Evolutionary conservation across 306 rosid species (phyloP).

Genomic region (Pueraria montana): DNA sequence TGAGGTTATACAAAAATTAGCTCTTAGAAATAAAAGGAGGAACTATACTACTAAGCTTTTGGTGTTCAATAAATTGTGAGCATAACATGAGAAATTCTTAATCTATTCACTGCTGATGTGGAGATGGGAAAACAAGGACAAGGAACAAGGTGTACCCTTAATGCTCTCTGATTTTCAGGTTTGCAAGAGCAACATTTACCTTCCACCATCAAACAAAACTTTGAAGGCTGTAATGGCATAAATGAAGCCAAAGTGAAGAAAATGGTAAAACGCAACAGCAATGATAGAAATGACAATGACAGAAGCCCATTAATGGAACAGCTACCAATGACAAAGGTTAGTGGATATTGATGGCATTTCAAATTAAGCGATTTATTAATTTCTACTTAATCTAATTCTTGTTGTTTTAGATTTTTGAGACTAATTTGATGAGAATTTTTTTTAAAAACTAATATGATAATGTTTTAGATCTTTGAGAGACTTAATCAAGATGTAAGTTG

Average conservation of each 20-base stretch:
- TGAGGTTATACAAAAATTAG: too few species aligned
- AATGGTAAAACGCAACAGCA: neutral
- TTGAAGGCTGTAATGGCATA: neutral
- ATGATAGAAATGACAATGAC: neutral
- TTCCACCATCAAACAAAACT: neutral
- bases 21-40: too few species aligned
- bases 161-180: neutral
- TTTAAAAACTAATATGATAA: too few species aligned
- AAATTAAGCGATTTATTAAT: neutral
- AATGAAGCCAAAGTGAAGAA: neutral
- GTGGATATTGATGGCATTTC: neutral
- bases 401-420: too few species aligned
- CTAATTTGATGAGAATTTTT: too few species aligned
- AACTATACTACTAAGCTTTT: neutral
- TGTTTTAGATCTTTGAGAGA: too few species aligned
- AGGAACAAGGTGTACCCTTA: neutral
- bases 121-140: neutral
- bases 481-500: too few species aligned
- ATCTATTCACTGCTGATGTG: neutral
- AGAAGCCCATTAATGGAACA: neutral
- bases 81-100: too few species aligned
- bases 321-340: neutral
- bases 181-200: neutral
- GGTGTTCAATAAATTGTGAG: neutral
- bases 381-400: too few species aligned